Conservation (phyloP, 169 alveolate genomes). For the Babesia microti region DNA sequence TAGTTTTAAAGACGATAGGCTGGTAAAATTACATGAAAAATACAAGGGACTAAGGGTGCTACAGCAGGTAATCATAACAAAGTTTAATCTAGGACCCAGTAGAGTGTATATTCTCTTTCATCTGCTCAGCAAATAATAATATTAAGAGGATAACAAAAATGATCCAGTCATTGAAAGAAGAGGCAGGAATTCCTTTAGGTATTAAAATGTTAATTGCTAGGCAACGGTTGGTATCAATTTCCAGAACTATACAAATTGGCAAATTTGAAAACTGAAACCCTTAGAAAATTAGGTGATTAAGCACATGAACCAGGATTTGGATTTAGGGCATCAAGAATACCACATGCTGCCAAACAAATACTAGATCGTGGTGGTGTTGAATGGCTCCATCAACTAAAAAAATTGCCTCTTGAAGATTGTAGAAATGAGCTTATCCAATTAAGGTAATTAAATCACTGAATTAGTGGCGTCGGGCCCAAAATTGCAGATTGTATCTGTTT, state of each 20-base stretch:
- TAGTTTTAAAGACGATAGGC: too few species aligned
- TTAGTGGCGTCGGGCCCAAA: constrained; percentile 81
- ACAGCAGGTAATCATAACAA: too few species aligned
- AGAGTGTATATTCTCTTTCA: constrained; percentile 59
- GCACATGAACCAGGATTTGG: too few species aligned
- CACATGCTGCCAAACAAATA: constrained; percentile 35
- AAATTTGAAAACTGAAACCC: constrained; percentile 13
- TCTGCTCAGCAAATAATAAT: constrained; percentile 68
- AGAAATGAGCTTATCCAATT: constrained; percentile 7
- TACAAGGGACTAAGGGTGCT: constrained; percentile 48
- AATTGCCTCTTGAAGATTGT: constrained; percentile 9
- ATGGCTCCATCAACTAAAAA: constrained; percentile 29
- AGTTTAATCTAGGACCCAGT: constrained; percentile 43
- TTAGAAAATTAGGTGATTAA: constrained; percentile 40
- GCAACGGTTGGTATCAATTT: constrained; percentile 34
- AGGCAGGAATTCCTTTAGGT: constrained; percentile 30
- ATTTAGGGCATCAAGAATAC: constrained; percentile 43
- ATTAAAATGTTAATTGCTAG: constrained; percentile 1
- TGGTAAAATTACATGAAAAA: constrained; percentile 33
- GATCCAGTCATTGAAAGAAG: constrained; percentile 37
- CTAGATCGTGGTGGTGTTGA: constrained; percentile 24
- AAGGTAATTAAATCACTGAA: constrained; percentile 22
- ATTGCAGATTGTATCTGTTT: constrained; percentile 83
- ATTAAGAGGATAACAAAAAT: constrained; percentile 52
- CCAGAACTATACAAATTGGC: constrained; percentile 39